Base-by-base conservation (phyloP, 176 grass and related monocot genomes). In the Pontederia paniculata region DNA sequence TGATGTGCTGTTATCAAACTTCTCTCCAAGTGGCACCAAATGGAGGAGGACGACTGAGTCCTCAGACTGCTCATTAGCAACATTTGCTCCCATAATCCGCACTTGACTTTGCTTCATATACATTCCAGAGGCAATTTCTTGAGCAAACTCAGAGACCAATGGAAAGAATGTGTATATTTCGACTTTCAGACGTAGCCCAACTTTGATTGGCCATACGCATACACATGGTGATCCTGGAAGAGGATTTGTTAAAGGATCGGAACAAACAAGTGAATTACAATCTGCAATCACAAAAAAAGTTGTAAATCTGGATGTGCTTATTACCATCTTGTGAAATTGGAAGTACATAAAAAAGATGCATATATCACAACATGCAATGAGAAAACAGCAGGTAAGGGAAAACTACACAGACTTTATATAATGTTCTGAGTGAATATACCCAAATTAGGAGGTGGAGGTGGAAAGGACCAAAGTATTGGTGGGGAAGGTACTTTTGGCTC, bases 181-280 rank as follows among this genome's bases (percentile, higher is more conserved):
- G 47, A 82, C 69, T 58, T 50, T 82, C 78, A 98, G 60, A 80
- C 80, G 86, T 60, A 98, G 70, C 64, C 77, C 87, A 51, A 91
- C 86, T 88, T 78, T 87, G 64, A 98, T 98, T 75, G 93, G 93
- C 79, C 88, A 67, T 71, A 98, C 93, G 74, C 93, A 98, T 60
- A 63, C 63, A 73, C 94, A 98, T 51, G 87, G 83, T 23, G 87
- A 82, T 69, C 87, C 80, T 2, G 66, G 62, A 56, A 77, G 80
- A 52, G 87, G 83, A 75, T 88, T 88, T 15, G 62, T 81, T 72
- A 82, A 80, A 63, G 86, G 94, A 57, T 98, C 87, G 58, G 75
- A 44, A 73, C 94, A 98, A 47, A 55, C 9, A 64, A 98, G 82
- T 37, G 42, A 84, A 47, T 73, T 84, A 73, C 94, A 98, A 88